Evolutionary conservation across 805 yeast species (phyloP).

Genomic region (Maudiozyma barnettii): DNA sequence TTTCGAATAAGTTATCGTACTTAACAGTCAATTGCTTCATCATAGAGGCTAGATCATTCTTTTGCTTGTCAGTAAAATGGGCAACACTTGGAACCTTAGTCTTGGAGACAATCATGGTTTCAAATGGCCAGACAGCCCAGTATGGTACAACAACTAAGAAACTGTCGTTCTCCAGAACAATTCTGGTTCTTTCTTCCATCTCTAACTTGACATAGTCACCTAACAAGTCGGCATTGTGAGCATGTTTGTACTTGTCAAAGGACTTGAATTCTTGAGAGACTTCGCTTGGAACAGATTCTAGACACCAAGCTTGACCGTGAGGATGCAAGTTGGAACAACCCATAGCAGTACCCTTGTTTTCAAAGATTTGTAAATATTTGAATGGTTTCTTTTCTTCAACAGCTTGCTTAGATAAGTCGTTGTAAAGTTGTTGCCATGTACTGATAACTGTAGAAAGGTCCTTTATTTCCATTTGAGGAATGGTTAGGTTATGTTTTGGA

Average conservation of each 20-base stretch:
- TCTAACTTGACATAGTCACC: slow-evolving; percentile 56
- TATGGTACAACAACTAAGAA: slow-evolving; percentile 65
- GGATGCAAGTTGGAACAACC: slow-evolving; percentile 80
- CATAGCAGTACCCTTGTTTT: slow-evolving; percentile 72
- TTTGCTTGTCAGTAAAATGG: slow-evolving; percentile 39
- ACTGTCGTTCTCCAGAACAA: slow-evolving; percentile 50
- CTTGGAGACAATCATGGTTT: slow-evolving; percentile 54
- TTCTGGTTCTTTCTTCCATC: slow-evolving; percentile 39
- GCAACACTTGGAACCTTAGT: slow-evolving; percentile 41
- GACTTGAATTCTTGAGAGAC: slow-evolving; percentile 48
- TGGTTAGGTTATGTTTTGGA: slow-evolving; percentile 57
- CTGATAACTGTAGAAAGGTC: slow-evolving; percentile 42
- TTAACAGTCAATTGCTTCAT: slow-evolving; percentile 46
- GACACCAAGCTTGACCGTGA: slow-evolving; percentile 76
- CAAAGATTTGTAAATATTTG: slow-evolving; percentile 61
- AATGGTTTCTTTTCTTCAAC: slow-evolving; percentile 34
- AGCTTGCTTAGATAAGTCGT: slow-evolving; percentile 33
- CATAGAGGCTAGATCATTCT: slow-evolving; percentile 45
- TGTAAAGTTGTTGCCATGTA: slow-evolving; percentile 51
- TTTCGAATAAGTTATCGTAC: slow-evolving; percentile 61
- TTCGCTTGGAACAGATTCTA: slow-evolving; percentile 56
- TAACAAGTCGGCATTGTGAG: slow-evolving; percentile 41
- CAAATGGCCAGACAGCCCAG: slow-evolving; percentile 83
- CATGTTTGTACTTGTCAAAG: slow-evolving; percentile 38
- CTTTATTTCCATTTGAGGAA: slow-evolving; percentile 46